phyloP scores from a whole-genome alignment of 352 stramenopile genomes.

The Achlya hypogyna region DNA sequence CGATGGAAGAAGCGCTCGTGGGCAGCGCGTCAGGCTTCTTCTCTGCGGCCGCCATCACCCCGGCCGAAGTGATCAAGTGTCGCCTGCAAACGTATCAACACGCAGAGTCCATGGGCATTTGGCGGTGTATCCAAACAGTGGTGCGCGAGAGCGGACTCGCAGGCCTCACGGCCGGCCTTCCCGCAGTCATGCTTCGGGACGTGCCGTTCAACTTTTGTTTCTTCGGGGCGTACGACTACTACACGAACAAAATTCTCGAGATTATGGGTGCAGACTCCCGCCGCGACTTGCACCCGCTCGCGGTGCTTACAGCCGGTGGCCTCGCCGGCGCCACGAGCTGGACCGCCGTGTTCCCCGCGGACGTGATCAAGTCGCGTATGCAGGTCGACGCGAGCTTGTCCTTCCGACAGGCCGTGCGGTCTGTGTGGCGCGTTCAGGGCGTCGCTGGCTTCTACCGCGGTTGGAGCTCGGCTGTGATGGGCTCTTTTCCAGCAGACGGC shows the following conservation, averaged over 20 bases:
- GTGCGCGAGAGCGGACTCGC: constrained; percentile 42
- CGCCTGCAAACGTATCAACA: constrained; percentile 46
- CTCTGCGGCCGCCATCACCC: constrained; percentile 78
- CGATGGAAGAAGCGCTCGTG: constrained; percentile 75
- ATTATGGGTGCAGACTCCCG: constrained; percentile 49
- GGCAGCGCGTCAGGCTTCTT: constrained; percentile 72
- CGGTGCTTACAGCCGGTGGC: constrained; percentile 67
- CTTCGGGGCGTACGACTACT: constrained; percentile 76
- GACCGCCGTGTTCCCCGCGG: constrained; percentile 78
- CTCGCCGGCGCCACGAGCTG: constrained; percentile 70
- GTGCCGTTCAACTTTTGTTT: constrained; percentile 89
- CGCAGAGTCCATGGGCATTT: constrained; percentile 17
- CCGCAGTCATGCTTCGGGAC: constrained; percentile 71
- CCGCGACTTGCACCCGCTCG: constrained; percentile 57
- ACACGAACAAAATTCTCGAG: constrained; percentile 43
- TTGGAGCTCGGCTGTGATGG: constrained; percentile 75
- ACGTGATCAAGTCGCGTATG: constrained; percentile 80
- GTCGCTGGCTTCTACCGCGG: constrained; percentile 74
- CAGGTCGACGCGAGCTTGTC: constrained; percentile 33
- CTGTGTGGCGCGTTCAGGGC: constrained; percentile 60
- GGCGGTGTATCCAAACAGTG: not conserved
- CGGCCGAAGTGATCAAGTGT: constrained; percentile 80
- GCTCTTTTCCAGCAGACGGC: constrained; percentile 82
- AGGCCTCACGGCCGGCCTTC: constrained; percentile 75
- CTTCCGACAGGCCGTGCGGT: constrained; percentile 38